Conservation (phyloP, 2,329 filamentous ascomycete species). For the Clonostachys sp. region DNA sequence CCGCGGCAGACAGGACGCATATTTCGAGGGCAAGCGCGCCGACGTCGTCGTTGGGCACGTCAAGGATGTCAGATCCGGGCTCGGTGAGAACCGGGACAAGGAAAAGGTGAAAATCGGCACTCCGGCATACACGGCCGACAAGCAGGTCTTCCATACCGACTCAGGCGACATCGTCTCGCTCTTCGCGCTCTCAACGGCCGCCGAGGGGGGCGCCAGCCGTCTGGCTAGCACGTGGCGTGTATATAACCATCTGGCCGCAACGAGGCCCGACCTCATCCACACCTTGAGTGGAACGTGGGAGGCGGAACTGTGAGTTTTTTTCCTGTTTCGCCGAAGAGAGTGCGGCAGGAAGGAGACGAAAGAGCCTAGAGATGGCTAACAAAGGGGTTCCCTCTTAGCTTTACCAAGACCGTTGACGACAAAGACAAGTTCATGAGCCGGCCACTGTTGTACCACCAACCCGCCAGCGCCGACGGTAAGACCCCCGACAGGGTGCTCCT, state of each 20-base stretch:
- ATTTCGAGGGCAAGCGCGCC: constrained; percentile 34
- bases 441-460: constrained; percentile 53
- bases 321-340: too few species aligned
- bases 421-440: constrained; percentile 37
- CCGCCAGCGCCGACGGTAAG: constrained; percentile 26
- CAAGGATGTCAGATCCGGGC: constrained; percentile 46
- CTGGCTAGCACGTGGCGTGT: constrained; percentile 54
- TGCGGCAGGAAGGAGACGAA: background rate
- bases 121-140: constrained; percentile 55
- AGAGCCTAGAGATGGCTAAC: background rate
- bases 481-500: constrained; percentile 50
- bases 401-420: constrained; percentile 42
- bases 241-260: constrained; percentile 58
- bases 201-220: constrained; percentile 50
- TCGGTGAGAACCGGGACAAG: constrained; percentile 17
- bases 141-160: constrained; percentile 61
- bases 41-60: constrained; percentile 56
- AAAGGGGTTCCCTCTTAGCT: background rate
- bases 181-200: constrained; percentile 47
- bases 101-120: constrained; percentile 36
- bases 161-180: constrained; percentile 54
- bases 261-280: constrained; percentile 53
- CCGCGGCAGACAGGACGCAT: constrained; percentile 47
- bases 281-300: constrained; percentile 47
- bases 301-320: constrained; percentile 28